Conservation (phyloP, 2,329 filamentous ascomycete genomes). For the Colletotrichum echinochloae region DNA sequence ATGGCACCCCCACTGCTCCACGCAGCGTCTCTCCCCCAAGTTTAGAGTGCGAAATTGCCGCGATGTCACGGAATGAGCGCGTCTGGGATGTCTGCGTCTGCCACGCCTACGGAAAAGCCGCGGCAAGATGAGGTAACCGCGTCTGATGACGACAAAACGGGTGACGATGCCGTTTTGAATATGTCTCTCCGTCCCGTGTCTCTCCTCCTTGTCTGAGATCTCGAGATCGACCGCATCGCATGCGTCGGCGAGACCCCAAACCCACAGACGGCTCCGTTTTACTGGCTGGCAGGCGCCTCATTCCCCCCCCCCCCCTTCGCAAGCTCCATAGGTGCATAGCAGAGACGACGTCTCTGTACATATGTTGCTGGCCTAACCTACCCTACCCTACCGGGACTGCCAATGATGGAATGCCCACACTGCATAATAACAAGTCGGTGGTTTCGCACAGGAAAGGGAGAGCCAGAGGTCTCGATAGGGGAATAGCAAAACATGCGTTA, state of each 20-base stretch:
- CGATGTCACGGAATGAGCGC: conserved; percentile 39
- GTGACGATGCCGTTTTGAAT: conserved; percentile 31
- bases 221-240: conserved; percentile 37
- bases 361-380: conserved; percentile 20
- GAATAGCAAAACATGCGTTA: conserved; percentile 38
- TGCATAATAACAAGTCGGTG: conserved; percentile 20
- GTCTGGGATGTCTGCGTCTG: conserved; percentile 33
- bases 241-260: conserved; percentile 36
- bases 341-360: not conserved
- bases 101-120: conserved; percentile 30
- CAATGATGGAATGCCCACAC: conserved; percentile 18
- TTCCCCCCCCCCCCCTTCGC: not conserved
- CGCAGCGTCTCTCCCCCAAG: conserved; percentile 35
- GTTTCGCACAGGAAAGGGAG: conserved; percentile 15
- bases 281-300: conserved; percentile 21
- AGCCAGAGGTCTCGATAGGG: conserved; percentile 26
- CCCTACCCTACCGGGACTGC: conserved; percentile 13
- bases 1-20: conserved; percentile 27
- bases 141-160: conserved; percentile 17
- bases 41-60: conserved; percentile 34
- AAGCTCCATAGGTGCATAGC: not conserved
- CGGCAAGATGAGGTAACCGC: conserved; percentile 37
- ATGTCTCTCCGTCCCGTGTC: conserved; percentile 31
- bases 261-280: conserved; percentile 12
- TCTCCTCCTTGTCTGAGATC: conserved; percentile 40